Evolutionary conservation across 441 rosid genomes (phyloP).

Genomic region (Populus hybrid): DNA sequence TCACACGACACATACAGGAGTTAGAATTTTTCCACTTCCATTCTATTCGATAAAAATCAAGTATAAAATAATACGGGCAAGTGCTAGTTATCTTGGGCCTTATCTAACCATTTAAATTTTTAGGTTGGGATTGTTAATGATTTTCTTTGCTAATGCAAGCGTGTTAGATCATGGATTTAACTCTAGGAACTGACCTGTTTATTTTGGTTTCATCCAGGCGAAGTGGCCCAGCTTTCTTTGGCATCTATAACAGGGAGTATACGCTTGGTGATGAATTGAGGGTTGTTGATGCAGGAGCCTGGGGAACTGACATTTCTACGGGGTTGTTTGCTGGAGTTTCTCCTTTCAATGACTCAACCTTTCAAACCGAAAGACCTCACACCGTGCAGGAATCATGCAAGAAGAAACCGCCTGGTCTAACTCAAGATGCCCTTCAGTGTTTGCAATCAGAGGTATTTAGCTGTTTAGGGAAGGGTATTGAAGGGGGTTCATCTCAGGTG

Average conservation of each 20-base stretch:
- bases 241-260: no score
- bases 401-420: conserved; percentile 78
- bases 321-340: conserved; percentile 24
- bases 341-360: conserved; percentile 21
- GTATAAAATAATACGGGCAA: no score
- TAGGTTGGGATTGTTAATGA: no score
- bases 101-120: no score
- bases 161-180: neutral
- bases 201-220: conserved; percentile 31
- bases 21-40: no score
- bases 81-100: no score
- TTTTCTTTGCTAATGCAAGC: no score
- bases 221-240: no score
- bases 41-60: no score
- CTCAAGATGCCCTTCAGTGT: conserved; percentile 44
- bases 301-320: conserved; percentile 28
- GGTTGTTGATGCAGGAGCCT: conserved; percentile 36
- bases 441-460: conserved; percentile 45
- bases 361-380: conserved; percentile 34
- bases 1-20: no score
- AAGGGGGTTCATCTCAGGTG: conserved; percentile 12
- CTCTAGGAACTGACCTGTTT: neutral
- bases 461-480: conserved; percentile 23
- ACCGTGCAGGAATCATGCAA: conserved; percentile 22
- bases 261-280: conserved; percentile 31